Percentiles rank a stretch among this genome's conserved stretches.
Conservation (phyloP, 148 eudicot genomes). For the Vaccinium vitisidaea region DNA sequence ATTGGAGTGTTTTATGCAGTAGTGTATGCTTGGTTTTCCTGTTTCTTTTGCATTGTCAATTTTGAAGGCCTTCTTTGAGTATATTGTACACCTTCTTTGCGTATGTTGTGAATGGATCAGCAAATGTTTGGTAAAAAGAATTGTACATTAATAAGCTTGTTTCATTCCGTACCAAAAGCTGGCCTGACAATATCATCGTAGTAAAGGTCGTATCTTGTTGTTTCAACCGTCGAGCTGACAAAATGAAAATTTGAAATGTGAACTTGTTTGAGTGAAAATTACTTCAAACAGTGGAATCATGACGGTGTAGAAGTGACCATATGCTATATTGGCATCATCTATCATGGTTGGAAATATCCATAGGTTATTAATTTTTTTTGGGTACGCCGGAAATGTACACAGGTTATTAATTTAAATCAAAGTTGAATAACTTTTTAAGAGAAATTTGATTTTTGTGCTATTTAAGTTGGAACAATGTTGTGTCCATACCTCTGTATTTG, state of each 20-base stretch:
- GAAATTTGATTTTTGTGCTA: no score
- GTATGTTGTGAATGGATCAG: no score
- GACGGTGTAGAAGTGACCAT: not conserved
- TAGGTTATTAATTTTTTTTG: not conserved
- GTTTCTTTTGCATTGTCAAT: not conserved
- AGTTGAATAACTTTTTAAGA: no score
- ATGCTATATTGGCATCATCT: not conserved
- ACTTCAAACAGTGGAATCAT: not conserved
- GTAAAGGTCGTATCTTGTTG: no score
- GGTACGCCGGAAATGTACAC: not conserved
- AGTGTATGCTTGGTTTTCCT: not conserved
- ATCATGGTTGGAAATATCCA: not conserved
- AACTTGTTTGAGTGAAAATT: not conserved
- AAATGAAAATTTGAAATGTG: not conserved
- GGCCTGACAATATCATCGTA: no score
- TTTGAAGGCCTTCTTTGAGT: not conserved
- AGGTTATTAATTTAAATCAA: not conserved
- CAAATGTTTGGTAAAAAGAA: no score
- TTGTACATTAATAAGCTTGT: no score
- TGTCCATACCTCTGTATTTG: no score
- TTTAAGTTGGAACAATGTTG: no score
- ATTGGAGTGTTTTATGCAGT: not conserved
- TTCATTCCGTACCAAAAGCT: no score
- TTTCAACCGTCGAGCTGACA: no score
- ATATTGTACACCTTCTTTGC: not conserved